Conservation (phyloP, 805 yeast species). For the Spathaspora hagerdaliae region DNA sequence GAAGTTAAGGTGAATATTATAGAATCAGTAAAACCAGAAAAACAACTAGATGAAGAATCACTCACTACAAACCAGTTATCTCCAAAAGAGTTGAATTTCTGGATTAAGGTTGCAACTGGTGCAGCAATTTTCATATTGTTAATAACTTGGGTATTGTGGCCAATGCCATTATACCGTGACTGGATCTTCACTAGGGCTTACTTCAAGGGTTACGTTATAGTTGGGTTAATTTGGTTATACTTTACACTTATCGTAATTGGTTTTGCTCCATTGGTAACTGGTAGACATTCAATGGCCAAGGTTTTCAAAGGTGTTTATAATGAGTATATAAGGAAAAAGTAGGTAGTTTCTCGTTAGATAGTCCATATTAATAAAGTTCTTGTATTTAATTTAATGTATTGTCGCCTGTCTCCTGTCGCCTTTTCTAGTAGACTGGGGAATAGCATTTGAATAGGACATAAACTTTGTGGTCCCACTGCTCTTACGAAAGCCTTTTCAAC, state of each 20-base stretch:
- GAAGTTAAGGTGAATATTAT: background rate
- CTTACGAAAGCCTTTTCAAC: too few species aligned
- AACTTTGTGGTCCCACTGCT: too few species aligned
- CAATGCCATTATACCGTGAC: slow-evolving; percentile 40
- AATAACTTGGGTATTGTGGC: slow-evolving; percentile 39
- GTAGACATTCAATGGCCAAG: slow-evolving; percentile 25
- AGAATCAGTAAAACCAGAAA: background rate
- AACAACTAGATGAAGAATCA: background rate
- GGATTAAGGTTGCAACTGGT: slow-evolving; percentile 22
- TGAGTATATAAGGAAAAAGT: slow-evolving; percentile 11
- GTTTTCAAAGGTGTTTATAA: slow-evolving; percentile 16
- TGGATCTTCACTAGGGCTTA: slow-evolving; percentile 34
- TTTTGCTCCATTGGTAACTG: slow-evolving; percentile 30
- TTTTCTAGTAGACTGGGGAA: too few species aligned
- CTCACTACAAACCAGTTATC: slow-evolving; percentile 2
- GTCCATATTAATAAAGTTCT: too few species aligned
- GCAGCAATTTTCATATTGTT: slow-evolving; percentile 21
- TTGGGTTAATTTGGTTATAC: slow-evolving; percentile 37
- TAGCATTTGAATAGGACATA: too few species aligned
- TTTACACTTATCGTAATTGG: slow-evolving; percentile 30
- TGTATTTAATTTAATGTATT: too few species aligned
- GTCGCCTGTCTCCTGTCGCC: too few species aligned
- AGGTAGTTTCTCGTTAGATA: background rate
- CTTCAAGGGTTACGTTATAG: slow-evolving; percentile 36
- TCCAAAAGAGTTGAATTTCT: slow-evolving; percentile 9